A percentile compares a stretch with the other conserved stretches of the same genome.
Evolutionary conservation across 805 yeast genomes (phyloP).

Genomic region (Ogataea methylovora): DNA sequence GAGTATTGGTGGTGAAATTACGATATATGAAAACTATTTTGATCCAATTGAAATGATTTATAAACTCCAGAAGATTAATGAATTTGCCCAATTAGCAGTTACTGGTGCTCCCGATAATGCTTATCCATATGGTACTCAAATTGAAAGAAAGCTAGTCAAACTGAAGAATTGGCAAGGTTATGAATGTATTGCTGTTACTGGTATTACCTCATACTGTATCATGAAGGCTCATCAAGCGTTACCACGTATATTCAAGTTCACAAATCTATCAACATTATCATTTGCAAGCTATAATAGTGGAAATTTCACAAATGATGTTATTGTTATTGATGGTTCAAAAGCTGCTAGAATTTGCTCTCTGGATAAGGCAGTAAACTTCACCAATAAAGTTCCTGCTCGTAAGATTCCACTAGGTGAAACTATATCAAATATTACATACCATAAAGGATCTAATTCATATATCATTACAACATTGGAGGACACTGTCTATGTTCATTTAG

Average conservation of each 20-base stretch:
- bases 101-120: conserved; percentile 82
- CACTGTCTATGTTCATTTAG: conserved; percentile 55
- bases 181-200: conserved; percentile 62
- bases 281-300: conserved; percentile 45
- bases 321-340: conserved; percentile 63
- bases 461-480: conserved; percentile 54
- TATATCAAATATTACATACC: conserved; percentile 60
- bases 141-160: conserved; percentile 62
- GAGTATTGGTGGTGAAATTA: conserved; percentile 77
- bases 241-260: conserved; percentile 61
- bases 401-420: conserved; percentile 49
- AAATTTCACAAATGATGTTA: conserved; percentile 40
- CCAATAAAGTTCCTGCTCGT: conserved; percentile 53
- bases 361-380: conserved; percentile 40
- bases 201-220: conserved; percentile 62
- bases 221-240: conserved; percentile 55
- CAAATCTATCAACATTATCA: conserved; percentile 58
- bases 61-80: conserved; percentile 35
- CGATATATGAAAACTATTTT: conserved; percentile 52
- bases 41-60: conserved; percentile 31
- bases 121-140: conserved; percentile 55
- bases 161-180: conserved; percentile 51
- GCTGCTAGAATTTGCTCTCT: conserved; percentile 57
- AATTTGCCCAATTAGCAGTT: conserved; percentile 34
- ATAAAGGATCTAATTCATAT: conserved; percentile 55